Conservation (phyloP, 352 stramenopile species). For the Phytopythium delawarense region DNA sequence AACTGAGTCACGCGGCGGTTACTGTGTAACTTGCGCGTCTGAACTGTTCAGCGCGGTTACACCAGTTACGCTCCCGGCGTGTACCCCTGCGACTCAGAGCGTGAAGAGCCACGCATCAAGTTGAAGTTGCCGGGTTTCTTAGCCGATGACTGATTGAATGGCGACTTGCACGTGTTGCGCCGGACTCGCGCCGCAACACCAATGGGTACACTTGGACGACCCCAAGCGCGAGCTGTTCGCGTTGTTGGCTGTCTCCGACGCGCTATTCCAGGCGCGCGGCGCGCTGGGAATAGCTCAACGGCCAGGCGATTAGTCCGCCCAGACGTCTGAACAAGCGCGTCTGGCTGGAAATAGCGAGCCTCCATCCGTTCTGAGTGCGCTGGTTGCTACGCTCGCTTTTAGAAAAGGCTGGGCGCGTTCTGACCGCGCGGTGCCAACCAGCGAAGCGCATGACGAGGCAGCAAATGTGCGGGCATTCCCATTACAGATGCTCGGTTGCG, state of each 20-base stretch:
- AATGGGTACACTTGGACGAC: background rate
- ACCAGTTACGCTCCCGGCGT: background rate
- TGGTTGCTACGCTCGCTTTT: background rate
- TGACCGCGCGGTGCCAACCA: background rate
- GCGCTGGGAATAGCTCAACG: background rate
- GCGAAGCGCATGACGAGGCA: background rate
- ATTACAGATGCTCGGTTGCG: background rate
- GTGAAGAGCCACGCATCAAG: background rate
- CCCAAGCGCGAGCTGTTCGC: too few species aligned
- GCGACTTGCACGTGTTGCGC: background rate
- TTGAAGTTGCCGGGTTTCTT: background rate
- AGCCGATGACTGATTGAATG: background rate
- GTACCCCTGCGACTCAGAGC: background rate
- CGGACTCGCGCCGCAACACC: background rate
- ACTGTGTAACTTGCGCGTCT: background rate
- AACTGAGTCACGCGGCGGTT: too few species aligned
- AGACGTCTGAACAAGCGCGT: background rate
- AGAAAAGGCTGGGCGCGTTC: background rate
- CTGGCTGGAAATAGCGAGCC: background rate
- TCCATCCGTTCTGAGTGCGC: background rate
- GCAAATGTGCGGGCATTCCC: background rate
- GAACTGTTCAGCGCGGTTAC: too few species aligned
- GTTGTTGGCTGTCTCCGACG: background rate
- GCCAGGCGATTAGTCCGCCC: background rate
- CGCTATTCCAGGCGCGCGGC: background rate